Base-by-base conservation (phyloP, 768 basidiomycete genomes). In the Lentinus tigrinus region DNA sequence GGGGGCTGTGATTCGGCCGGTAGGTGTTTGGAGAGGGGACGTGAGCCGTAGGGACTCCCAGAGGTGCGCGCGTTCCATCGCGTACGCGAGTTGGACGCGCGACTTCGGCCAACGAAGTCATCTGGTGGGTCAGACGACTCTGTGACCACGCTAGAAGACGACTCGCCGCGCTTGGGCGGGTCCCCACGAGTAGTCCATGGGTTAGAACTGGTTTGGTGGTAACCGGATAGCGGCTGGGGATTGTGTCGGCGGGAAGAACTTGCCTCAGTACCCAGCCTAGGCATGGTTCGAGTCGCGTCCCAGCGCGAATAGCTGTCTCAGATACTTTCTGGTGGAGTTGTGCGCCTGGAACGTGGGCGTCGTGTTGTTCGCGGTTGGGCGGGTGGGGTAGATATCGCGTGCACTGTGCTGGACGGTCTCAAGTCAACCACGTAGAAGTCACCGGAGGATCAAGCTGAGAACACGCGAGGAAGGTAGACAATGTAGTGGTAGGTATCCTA, bases 181-280 rank as follows among this genome's bases (percentile, higher is more conserved):
- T 47, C 50, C 3, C 9, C 16, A 14, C 50, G 43, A 23, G 51
- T 10, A 3, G 40, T 26, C 9, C 52, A 52, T 6, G 47, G 48
- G 16, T 59, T 46, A 52, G 39, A 54, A 23, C 53, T 54, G 38
- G 54, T 23, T 31, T 59, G 58, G 52, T 48, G 42, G 47, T 49
- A 54, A 39, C 48, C 42, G 5, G 57, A 53, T 46, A 47, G 52
- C 39, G 52, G 49, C 47, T 54, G 58, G 34, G 52, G 47, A 23
- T 48, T 54, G 47, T 59, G 58, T 47, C 58, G 47, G 38, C 52
- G 58, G 52, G 58, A 54, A 26, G 58, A 59, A 54, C 48, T 59
- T n/a, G 58, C 42, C 26, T 59, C 58, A 46, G 52, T 54, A 38
- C 52, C 58, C 54, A 53, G 34, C 47, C 58, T 54, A 23, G 58